Evolutionary conservation across 1,284 basidiomycete genomes (phyloP), one percentile per base, ranked within the genome.

Genomic region (Pascua guehoae): DNA sequence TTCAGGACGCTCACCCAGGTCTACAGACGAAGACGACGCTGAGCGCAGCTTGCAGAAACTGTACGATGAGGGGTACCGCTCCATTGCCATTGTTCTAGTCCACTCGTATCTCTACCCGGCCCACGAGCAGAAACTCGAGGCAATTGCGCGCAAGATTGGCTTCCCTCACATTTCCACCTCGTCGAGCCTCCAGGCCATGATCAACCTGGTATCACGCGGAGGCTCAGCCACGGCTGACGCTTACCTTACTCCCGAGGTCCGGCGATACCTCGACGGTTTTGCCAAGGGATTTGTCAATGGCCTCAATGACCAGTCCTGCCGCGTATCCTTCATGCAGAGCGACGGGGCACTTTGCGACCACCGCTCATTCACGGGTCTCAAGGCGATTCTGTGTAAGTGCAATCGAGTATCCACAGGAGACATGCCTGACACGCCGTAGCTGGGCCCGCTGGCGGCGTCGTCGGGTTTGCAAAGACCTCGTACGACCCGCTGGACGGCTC

Each of bases 171-270:
- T 98, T 64, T 95, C 91, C 9, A 85, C 91, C 64, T 94, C 91
- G 0, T 88, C 89, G 1, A 84, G 88, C 61, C 82, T 97, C 10
- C 84, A 93, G 53, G 89, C 94, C 2, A 95, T 95, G 91, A 94
- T 96, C 89, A 60, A 65, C 75, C 88, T 96, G 83, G 91, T 97
- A 5, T 88, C 92, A 0, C 87, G 95, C 5, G 95, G 92, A 0
- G 86, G 89, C 4, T 94, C 91, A 0, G 86, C 91, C 0, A 96
- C 92, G 0, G 95, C 92, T 0, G 95, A 98, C 67, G 95, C 95
- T 2, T 98, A 98, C 73, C 84, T 98, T 38, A 97, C 94, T 0
- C 95, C 94, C 1, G 88, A 96, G 48, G 78, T 97, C 38, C 80
- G 84, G 18, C 82, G 85, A 38, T 97, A 97, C 69, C 83, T 97